Percentiles rank a stretch among this genome's conserved stretches.
Conservation (phyloP, 306 rosid genomes). For the Canavalia gladiata region DNA sequence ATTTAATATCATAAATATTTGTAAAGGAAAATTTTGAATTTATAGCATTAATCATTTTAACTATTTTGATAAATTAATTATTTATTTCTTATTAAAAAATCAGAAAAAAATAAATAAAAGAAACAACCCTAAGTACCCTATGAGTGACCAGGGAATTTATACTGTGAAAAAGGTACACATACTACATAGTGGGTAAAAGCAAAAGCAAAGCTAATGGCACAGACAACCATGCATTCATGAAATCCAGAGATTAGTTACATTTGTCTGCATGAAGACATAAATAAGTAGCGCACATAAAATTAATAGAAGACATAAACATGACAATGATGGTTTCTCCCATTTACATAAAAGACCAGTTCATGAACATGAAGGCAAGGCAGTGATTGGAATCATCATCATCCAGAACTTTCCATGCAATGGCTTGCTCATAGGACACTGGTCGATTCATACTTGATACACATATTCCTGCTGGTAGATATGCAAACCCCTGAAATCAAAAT, state of each 20-base stretch:
- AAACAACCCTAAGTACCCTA: neutral
- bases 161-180: neutral
- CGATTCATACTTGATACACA: slow-evolving; percentile 87
- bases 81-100: too few relatives aligned
- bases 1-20: too few relatives aligned
- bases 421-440: slow-evolving; percentile 80
- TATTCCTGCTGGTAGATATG: slow-evolving; percentile 80
- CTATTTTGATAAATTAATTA: too few relatives aligned
- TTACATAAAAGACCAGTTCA: slow-evolving; percentile 88
- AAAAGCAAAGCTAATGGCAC: neutral
- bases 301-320: slow-evolving; percentile 27
- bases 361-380: slow-evolving; percentile 84
- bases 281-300: slow-evolving; percentile 14
- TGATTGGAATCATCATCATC: slow-evolving; percentile 81
- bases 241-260: slow-evolving; percentile 45
- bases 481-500: slow-evolving; percentile 65
- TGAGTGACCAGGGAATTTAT: neutral
- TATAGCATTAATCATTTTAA: too few relatives aligned
- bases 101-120: too few relatives aligned
- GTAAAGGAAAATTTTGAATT: too few relatives aligned
- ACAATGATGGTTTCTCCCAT: slow-evolving; percentile 15
- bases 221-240: slow-evolving; percentile 31
- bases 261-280: neutral
- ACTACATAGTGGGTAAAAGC: neutral
- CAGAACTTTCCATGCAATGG: slow-evolving; percentile 81